phyloP scores from a whole-genome alignment of 257 asterid genomes.

The Paulownia fortunei region DNA sequence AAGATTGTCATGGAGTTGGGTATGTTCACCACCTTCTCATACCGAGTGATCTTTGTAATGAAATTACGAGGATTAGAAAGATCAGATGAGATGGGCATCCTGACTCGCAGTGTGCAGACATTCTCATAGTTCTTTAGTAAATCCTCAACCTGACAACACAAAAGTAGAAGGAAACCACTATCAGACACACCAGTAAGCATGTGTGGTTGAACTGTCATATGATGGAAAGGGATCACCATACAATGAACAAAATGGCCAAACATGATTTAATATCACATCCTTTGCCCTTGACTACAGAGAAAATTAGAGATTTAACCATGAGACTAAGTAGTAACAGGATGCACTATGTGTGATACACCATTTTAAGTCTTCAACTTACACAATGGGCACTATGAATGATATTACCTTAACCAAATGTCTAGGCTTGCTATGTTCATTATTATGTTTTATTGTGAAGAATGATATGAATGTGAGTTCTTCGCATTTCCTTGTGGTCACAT shows the following conservation, averaged over 20 bases:
- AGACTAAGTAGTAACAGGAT: background rate
- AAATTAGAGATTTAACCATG: background rate
- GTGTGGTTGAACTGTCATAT: background rate
- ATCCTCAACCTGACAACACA: conserved; percentile 70
- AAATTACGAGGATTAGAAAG: conserved; percentile 76
- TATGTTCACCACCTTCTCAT: conserved; percentile 75
- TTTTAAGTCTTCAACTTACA: background rate
- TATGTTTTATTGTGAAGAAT: background rate
- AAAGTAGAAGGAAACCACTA: conserved; percentile 4
- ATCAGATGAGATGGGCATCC: conserved; percentile 89
- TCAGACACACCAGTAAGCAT: background rate
- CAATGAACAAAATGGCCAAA: background rate
- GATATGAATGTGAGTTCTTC: background rate
- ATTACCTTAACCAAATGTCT: background rate
- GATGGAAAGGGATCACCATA: background rate
- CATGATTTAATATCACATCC: background rate
- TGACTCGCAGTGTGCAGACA: conserved; percentile 79
- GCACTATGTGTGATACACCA: background rate
- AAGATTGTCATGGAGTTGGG: conserved; percentile 91
- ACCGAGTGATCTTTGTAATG: conserved; percentile 76
- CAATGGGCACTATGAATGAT: background rate
- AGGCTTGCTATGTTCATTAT: background rate
- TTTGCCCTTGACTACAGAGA: background rate
- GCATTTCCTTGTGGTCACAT: too few species aligned
- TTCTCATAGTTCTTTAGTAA: conserved; percentile 74